A percentile compares a stretch with the other conserved stretches of the same genome.
These are phyloP conservation scores for Penicillium expansum DNA, from an alignment of 2,329 filamentous ascomycete species.

Conservation along the genomic window DNA sequence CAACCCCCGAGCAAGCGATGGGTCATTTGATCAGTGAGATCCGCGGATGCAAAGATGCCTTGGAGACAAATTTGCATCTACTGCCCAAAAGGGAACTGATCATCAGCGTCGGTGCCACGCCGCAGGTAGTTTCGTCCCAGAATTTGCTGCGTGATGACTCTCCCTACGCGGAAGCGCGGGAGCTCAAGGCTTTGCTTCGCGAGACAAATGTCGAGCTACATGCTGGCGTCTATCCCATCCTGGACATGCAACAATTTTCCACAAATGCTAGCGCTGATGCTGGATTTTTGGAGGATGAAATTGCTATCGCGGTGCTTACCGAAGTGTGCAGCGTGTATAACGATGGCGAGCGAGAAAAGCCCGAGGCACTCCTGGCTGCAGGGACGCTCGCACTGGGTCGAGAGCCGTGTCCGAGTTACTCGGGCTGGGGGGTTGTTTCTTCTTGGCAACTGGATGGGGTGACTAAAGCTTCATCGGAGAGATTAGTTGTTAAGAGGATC, in stretches of 20 bases:
- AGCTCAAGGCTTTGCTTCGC: slow-evolving; percentile 31
- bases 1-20: slow-evolving; percentile 58
- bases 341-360: slow-evolving; percentile 50
- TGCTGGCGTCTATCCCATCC: slow-evolving; percentile 70
- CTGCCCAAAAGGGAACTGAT: slow-evolving; percentile 41
- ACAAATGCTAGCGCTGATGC: slow-evolving; percentile 58
- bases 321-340: slow-evolving; percentile 70
- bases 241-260: slow-evolving; percentile 77
- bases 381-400: slow-evolving; percentile 69
- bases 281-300: slow-evolving; percentile 45
- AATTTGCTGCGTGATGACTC: slow-evolving; percentile 49
- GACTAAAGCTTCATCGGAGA: slow-evolving; percentile 38
- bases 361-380: slow-evolving; percentile 67
- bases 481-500: slow-evolving; percentile 68
- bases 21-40: slow-evolving; percentile 61
- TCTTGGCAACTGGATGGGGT: slow-evolving; percentile 52
- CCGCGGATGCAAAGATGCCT: slow-evolving; percentile 39
- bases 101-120: slow-evolving; percentile 73
- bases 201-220: slow-evolving; percentile 62
- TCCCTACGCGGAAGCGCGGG: slow-evolving; percentile 33
- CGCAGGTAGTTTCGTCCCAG: slow-evolving; percentile 66
- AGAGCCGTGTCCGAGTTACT: slow-evolving; percentile 69
- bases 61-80: slow-evolving; percentile 20
- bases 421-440: slow-evolving; percentile 67
- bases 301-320: slow-evolving; percentile 67